Percentiles rank a stretch among this genome's conserved stretches.
phyloP scores from a whole-genome alignment of 2,329 filamentous ascomycete genomes.

The Plenodomus tracheiphilus region DNA sequence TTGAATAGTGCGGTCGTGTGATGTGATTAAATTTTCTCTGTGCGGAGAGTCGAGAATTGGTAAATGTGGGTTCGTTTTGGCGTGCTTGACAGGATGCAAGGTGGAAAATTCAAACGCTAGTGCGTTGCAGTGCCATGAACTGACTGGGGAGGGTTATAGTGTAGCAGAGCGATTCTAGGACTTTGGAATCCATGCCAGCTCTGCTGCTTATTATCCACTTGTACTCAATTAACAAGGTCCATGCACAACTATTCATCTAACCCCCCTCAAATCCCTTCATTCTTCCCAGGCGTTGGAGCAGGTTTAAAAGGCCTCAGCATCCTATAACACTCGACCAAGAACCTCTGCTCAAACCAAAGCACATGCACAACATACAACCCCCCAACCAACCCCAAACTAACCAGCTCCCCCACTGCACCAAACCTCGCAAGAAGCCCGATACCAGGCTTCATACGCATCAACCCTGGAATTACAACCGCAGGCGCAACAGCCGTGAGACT shows the following conservation, averaged over 20 bases:
- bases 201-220: too few species aligned
- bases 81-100: too few species aligned
- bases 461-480: conserved; percentile 41
- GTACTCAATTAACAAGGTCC: too few species aligned
- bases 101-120: too few species aligned
- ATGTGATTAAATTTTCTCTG: background rate
- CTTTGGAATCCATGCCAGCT: too few species aligned
- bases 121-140: too few species aligned
- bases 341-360: conserved; percentile 36
- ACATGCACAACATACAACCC: conserved; percentile 41
- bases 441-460: conserved; percentile 39
- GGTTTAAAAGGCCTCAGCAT: conserved; percentile 30
- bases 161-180: too few species aligned
- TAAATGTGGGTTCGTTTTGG: background rate
- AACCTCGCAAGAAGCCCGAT: conserved; percentile 33
- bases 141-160: too few species aligned
- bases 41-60: background rate
- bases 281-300: background rate
- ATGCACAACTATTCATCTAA: too few species aligned
- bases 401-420: conserved; percentile 49
- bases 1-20: background rate
- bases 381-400: conserved; percentile 43
- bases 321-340: conserved; percentile 39
- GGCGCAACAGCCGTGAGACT: conserved; percentile 39
- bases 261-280: too few species aligned